A percentile compares a stretch with the other conserved stretches of the same genome.
Conservation (phyloP, 495 filamentous ascomycete species). For the Acidiella bohemica region DNA sequence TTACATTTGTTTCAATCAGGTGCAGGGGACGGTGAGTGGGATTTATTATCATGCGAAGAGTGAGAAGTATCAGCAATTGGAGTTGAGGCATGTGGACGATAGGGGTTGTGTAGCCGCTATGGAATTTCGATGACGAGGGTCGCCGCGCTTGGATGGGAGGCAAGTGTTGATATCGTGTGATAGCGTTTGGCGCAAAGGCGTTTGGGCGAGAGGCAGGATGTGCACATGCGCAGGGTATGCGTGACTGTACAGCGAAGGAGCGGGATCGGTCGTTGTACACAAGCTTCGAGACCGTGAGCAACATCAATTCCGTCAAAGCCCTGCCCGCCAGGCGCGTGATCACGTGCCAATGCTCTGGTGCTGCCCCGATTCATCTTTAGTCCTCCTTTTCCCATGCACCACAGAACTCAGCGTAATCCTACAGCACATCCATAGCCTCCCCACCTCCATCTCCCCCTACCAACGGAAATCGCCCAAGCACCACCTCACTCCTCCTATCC, state of each 20-base stretch:
- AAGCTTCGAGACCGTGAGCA: no score
- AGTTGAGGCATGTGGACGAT: conserved; percentile 76
- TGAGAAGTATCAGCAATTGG: conserved; percentile 89
- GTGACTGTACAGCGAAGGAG: no score
- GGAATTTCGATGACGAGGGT: conserved; percentile 74
- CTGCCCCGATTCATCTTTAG: no score
- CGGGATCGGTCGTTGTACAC: no score
- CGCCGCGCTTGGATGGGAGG: not conserved
- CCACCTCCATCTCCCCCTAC: conserved; percentile 25
- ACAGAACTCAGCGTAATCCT: no score
- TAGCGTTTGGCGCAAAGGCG: not conserved
- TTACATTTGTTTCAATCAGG: conserved; percentile 97
- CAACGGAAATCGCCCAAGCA: conserved; percentile 50
- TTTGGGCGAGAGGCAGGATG: no score
- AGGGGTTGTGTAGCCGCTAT: conserved; percentile 73
- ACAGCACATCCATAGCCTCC: no score
- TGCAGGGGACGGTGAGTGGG: conserved; percentile 67
- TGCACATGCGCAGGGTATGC: no score
- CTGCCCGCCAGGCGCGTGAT: no score
- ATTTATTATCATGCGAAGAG: conserved; percentile 98
- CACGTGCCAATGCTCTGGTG: no score
- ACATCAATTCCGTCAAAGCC: no score
- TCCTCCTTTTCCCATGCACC: no score
- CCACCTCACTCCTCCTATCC: conserved; percentile 55
- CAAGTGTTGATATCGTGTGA: not conserved